These are phyloP conservation scores for Luffa aegyptiaca DNA, from an alignment of 306 rosid species.

Conservation along the genomic window DNA sequence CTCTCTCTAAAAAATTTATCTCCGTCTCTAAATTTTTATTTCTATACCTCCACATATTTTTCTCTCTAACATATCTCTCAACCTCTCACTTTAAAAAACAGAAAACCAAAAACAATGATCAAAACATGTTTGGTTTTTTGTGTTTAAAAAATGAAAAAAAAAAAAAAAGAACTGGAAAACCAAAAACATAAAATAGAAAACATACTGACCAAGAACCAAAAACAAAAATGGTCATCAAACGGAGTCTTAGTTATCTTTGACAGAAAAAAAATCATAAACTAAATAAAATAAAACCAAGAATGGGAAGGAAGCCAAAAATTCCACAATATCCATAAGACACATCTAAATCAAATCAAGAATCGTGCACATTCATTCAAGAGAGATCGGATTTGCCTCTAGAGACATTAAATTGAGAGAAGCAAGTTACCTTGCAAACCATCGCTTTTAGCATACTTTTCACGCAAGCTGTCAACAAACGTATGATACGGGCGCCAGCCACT, in stretches of 20 bases:
- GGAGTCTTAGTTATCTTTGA: neutral
- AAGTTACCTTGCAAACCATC: slow-evolving; percentile 67
- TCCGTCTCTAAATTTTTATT: neutral
- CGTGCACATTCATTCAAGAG: neutral
- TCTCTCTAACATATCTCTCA: neutral
- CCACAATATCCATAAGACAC: neutral
- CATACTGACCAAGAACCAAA: neutral
- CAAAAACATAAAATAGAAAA: neutral
- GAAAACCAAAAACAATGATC: neutral
- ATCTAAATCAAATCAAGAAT: neutral
- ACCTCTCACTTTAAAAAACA: neutral
- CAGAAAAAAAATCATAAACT: neutral
- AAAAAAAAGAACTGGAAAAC: neutral
- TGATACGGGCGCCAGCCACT: slow-evolving; percentile 96
- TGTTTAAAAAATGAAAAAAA: too few species aligned
- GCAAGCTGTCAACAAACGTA: slow-evolving; percentile 50
- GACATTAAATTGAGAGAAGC: neutral
- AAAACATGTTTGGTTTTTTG: neutral
- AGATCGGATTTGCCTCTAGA: neutral
- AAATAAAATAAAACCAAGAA: neutral
- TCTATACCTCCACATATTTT: neutral
- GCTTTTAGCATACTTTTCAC: slow-evolving; percentile 70
- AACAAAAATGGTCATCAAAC: neutral
- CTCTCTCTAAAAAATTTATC: too few species aligned
- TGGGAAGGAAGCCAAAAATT: neutral